Evolutionary conservation across 805 yeast genomes (phyloP), one percentile per base, ranked within the genome.

Genomic region (Metschnikowia bowlesiae): DNA sequence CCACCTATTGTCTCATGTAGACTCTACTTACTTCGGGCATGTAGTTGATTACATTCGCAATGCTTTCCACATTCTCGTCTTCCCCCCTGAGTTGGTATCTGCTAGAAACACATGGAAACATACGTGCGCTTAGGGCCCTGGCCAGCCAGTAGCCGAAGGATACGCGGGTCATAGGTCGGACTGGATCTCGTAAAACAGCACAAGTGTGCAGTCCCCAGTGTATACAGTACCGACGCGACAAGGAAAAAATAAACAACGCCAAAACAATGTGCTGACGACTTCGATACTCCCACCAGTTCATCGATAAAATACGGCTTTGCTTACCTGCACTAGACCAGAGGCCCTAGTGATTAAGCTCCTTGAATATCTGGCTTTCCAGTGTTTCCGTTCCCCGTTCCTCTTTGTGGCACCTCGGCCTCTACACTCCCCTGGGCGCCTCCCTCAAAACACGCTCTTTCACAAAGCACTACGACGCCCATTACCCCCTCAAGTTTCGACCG

Each of bases 221-320:
- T 33, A 26, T 42, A 30, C 45, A 42, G 32, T 32, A n/a, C 45
- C 28, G n/a, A 42, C 45, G 45, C 45, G 45, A 42, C 38, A 3
- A 22, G 31, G 37, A 42, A 33, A 42, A 42, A 42, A 42, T 33
- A 42, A 42, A 42, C 45, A 42, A 42, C 33, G 16, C 41, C 41
- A 42, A 34, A 42, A 42, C 45, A 42, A 33, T 42, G 45, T 22
- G 38, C 38, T 22, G 34, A 33, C 45, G 31, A 32, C 45, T 13
- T 42, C 31, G 31, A 42, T 32, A 42, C 45, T 16, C 44, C 39
- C 41, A 39, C 26, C 38, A 42, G 16, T 11, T 7, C 32, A 7
- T 11, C 31, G 32, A 39, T 13, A 16, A 26, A 28, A 4, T n/a
- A 39, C 31, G 31, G 41, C 41, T 39, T 39, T 28, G 31, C n/a